Percentiles rank a stretch among this genome's conserved stretches.
Conservation (phyloP, 2,329 filamentous ascomycete genomes). For the Trichoderma gracile region DNA sequence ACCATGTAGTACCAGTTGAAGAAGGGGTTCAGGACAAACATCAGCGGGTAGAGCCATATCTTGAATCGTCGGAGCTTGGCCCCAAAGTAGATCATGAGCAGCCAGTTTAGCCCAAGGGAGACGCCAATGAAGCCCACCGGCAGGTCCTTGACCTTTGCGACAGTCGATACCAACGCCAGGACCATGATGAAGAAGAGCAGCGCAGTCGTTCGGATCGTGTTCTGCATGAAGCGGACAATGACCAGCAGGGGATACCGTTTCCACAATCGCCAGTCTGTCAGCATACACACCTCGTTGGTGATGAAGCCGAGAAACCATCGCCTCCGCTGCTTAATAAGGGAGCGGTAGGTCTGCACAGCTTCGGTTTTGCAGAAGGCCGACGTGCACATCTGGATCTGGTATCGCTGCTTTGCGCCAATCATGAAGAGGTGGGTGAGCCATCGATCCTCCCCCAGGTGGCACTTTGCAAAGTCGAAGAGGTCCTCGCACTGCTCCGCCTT, state of each 20-base stretch:
- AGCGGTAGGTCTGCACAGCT: slow-evolving; percentile 83
- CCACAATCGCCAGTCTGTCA: slow-evolving; percentile 93
- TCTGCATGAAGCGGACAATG: slow-evolving; percentile 87
- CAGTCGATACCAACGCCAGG: slow-evolving; percentile 81
- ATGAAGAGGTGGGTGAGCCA: slow-evolving; percentile 99
- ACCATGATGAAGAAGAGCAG: slow-evolving; percentile 93
- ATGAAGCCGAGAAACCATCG: slow-evolving; percentile 98
- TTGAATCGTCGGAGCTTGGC: slow-evolving; percentile 85
- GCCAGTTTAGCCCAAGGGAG: slow-evolving; percentile 89
- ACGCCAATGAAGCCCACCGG: slow-evolving; percentile 93
- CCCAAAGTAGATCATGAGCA: slow-evolving; percentile 95
- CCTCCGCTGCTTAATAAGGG: slow-evolving; percentile 88
- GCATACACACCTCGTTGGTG: slow-evolving; percentile 97
- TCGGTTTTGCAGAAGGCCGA: slow-evolving; percentile 98
- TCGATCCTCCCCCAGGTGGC: slow-evolving; percentile 89
- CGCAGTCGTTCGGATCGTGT: slow-evolving; percentile 92
- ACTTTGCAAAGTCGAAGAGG: slow-evolving; percentile 94
- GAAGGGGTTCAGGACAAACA: slow-evolving; percentile 94
- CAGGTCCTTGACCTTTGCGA: slow-evolving; percentile 73
- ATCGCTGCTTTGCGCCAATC: slow-evolving; percentile 89
- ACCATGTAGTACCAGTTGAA: slow-evolving; percentile 99
- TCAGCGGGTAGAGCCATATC: slow-evolving; percentile 90
- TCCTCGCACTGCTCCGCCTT: slow-evolving; percentile 95
- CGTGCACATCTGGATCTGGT: slow-evolving; percentile 97
- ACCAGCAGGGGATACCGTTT: slow-evolving; percentile 84